Conservation (phyloP, 2,329 filamentous ascomycete species). For the Fusarium miscanthi region DNA sequence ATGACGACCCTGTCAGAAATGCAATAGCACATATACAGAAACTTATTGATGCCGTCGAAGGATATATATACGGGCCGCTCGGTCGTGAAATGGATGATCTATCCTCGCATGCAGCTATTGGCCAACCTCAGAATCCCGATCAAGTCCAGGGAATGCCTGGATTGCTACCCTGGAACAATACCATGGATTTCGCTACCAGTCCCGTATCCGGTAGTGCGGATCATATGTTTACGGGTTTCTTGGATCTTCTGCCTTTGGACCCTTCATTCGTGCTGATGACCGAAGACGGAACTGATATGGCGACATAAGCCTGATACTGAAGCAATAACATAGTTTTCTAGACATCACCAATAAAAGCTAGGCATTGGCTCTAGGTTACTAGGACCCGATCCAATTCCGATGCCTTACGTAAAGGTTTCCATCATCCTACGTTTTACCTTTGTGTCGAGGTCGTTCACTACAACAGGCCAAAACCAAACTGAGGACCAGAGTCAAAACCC, state of each 20-base stretch:
- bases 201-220: rapidly evolving
- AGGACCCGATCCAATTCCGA: no score
- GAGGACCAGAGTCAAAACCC: no score
- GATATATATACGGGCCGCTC: not conserved
- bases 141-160: rapidly evolving
- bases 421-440: no score
- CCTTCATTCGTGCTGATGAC: not conserved
- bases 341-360: not conserved
- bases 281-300: not conserved
- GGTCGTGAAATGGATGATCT: not conserved
- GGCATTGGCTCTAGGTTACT: no score
- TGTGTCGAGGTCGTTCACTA: not conserved
- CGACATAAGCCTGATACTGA: not conserved
- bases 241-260: not conserved
- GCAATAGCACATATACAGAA: not conserved
- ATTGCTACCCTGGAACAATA: rapidly evolving
- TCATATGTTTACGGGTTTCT: no score
- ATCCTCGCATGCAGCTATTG: no score
- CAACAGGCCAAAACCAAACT: not conserved
- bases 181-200: rapidly evolving
- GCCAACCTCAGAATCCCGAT: rapidly evolving
- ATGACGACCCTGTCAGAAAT: not conserved
- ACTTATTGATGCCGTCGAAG: not conserved
- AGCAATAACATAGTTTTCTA: rapidly evolving
- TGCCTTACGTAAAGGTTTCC: no score